These are phyloP conservation scores for Aspergillus avenaceus DNA, from an alignment of 495 filamentous ascomycete species.

Conservation along the genomic window DNA sequence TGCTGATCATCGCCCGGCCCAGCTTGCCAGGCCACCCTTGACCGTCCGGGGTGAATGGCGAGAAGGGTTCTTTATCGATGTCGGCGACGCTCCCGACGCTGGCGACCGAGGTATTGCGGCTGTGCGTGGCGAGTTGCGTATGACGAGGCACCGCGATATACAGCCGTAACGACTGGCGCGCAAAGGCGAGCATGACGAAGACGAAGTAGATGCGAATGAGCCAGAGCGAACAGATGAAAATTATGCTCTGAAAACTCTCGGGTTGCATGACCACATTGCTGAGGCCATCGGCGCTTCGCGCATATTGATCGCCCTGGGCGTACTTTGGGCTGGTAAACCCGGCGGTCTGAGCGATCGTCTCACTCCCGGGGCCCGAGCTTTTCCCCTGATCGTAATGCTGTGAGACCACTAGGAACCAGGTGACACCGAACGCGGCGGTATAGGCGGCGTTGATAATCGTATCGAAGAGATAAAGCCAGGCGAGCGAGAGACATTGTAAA, in stretches of 20 bases:
- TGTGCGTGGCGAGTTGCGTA: slow-evolving; percentile 41
- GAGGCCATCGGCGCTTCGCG: slow-evolving; percentile 31
- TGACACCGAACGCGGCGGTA: slow-evolving; percentile 72
- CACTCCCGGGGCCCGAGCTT: slow-evolving; percentile 35
- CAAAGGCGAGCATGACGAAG: slow-evolving; percentile 75
- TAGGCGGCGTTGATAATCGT: slow-evolving; percentile 71
- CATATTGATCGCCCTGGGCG: slow-evolving; percentile 34
- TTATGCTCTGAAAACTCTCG: slow-evolving; percentile 70
- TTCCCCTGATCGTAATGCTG: slow-evolving; percentile 46
- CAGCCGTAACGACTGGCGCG: slow-evolving; percentile 62
- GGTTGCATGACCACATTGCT: slow-evolving; percentile 55
- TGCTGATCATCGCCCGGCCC: slow-evolving; percentile 65
- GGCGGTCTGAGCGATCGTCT: slow-evolving; percentile 60
- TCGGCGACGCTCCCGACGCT: slow-evolving; percentile 42
- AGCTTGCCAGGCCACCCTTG: slow-evolving; percentile 72
- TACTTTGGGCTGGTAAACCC: slow-evolving; percentile 65
- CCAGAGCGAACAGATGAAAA: slow-evolving; percentile 69
- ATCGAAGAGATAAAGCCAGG: slow-evolving; percentile 78
- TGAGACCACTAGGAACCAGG: slow-evolving; percentile 74
- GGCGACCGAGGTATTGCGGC: slow-evolving; percentile 42
- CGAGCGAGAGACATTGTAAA: slow-evolving; percentile 63
- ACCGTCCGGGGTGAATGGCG: slow-evolving; percentile 59
- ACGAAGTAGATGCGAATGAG: slow-evolving; percentile 70
- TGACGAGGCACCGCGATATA: slow-evolving; percentile 45
- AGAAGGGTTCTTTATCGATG: slow-evolving; percentile 67